Percentiles rank a stretch among this genome's conserved stretches.
These are phyloP conservation scores for Penicillium angulare DNA, from an alignment of 495 filamentous ascomycete genomes.

Conservation along the genomic window DNA sequence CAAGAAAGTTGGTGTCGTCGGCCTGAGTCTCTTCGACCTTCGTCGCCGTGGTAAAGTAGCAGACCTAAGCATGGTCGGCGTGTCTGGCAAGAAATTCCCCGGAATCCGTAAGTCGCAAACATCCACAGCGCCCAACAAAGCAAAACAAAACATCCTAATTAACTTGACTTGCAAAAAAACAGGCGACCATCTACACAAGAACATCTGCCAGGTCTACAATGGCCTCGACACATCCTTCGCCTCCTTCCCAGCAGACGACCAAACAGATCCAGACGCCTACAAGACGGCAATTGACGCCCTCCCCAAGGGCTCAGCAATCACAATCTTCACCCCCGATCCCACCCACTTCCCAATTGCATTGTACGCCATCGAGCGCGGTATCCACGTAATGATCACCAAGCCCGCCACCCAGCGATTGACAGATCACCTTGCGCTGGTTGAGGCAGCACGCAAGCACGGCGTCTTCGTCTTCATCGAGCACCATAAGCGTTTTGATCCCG, in stretches of 20 bases:
- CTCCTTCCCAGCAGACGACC: constrained; percentile 73
- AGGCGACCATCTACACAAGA: constrained; percentile 84
- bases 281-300: constrained; percentile 86
- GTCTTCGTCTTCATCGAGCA: constrained; percentile 95
- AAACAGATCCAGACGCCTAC: constrained; percentile 76
- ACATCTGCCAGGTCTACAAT: constrained; percentile 87
- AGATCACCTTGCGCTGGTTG: constrained; percentile 74
- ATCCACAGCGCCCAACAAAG: not conserved
- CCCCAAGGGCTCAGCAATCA: constrained; percentile 81
- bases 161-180: not conserved
- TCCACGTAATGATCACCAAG: constrained; percentile 94
- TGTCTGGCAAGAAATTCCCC: constrained; percentile 82
- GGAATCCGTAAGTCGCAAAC: constrained; percentile 70
- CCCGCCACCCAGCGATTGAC: constrained; percentile 83
- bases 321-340: constrained; percentile 93
- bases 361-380: constrained; percentile 81
- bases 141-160: not conserved
- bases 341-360: constrained; percentile 94
- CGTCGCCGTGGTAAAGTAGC: constrained; percentile 84
- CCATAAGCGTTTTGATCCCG: constrained; percentile 93
- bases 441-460: constrained; percentile 66
- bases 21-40: constrained; percentile 85
- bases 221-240: constrained; percentile 77
- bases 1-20: constrained; percentile 93
- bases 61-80: constrained; percentile 84